Conservation (phyloP, 768 basidiomycete species). For the Pilatotrama ljubarskyi region DNA sequence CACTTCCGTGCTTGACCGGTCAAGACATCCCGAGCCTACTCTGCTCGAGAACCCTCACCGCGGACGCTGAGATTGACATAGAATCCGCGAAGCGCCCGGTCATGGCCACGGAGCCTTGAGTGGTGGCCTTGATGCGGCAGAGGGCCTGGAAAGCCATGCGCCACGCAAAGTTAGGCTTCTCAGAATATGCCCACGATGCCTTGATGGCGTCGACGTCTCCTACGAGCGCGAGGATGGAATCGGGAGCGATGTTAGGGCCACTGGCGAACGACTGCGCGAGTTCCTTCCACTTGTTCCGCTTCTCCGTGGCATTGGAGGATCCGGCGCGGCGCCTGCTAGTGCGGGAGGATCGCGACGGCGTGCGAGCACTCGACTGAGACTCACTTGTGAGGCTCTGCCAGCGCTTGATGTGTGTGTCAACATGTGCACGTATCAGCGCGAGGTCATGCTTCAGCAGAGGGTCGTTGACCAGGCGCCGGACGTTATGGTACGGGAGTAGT, state of each 20-base stretch:
- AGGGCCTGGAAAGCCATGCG: conserved; percentile 52
- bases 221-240: background rate
- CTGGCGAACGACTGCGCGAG: conserved; percentile 8
- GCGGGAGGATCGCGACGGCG: background rate
- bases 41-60: conserved; percentile 17
- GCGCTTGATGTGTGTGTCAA: conserved; percentile 2
- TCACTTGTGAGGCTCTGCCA: background rate
- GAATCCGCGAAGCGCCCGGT: conserved; percentile 22
- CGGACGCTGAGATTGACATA: conserved; percentile 17
- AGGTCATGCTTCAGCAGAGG: conserved; percentile 37
- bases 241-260: background rate
- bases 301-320: background rate
- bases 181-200: conserved; percentile 53
- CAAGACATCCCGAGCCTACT: conserved; percentile 6
- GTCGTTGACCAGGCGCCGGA: conserved; percentile 16
- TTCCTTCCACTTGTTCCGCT: conserved; percentile 7
- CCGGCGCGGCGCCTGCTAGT: background rate
- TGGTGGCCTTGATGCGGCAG: conserved; percentile 55
- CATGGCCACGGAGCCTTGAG: conserved; percentile 21
- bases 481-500: conserved; percentile 37
- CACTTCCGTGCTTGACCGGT: background rate
- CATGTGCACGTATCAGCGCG: conserved; percentile 32
- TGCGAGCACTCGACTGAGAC: background rate
- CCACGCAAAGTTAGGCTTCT: conserved; percentile 46
- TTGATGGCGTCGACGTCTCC: conserved; percentile 11